Conservation (phyloP, 2,329 filamentous ascomycete species). For the Diaporthe sp. region DNA sequence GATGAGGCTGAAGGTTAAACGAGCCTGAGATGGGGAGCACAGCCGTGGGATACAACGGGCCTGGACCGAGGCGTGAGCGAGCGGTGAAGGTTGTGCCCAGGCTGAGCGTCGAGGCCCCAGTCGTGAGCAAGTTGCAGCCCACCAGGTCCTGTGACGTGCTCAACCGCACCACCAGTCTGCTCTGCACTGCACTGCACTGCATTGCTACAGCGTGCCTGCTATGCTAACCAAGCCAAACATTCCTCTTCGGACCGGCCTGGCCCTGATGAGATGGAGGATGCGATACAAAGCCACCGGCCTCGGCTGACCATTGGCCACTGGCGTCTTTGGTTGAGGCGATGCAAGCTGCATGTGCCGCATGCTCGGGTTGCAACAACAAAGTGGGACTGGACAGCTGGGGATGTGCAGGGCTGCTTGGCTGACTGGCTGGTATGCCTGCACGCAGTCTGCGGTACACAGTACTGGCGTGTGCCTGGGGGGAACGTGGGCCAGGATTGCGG, state of each 20-base stretch:
- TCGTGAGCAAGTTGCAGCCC: neutral
- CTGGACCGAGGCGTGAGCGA: constrained; percentile 15
- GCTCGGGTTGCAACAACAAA: constrained; percentile 29
- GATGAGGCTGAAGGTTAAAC: constrained; percentile 32
- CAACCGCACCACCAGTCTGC: neutral
- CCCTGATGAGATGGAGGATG: constrained; percentile 20
- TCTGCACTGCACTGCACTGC: neutral
- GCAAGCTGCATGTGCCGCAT: constrained; percentile 33
- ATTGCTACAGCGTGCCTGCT: neutral
- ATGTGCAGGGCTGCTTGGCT: constrained; percentile 24
- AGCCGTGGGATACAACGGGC: constrained; percentile 31
- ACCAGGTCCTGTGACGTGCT: neutral
- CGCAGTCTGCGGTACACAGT: neutral
- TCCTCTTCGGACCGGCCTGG: constrained; percentile 18
- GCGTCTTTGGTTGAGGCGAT: constrained; percentile 29
- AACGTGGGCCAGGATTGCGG: neutral
- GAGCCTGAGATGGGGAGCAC: constrained; percentile 32
- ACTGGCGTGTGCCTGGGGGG: neutral
- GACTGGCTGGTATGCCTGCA: constrained; percentile 23
- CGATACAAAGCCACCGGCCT: constrained; percentile 20
- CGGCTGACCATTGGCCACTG: constrained; percentile 32
- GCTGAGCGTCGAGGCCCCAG: constrained; percentile 8
- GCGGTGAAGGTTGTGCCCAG: constrained; percentile 4
- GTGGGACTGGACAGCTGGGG: constrained; percentile 30
- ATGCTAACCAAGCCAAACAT: neutral